phyloP scores from a whole-genome alignment of 2,329 filamentous ascomycete genomes.

The Aspergillus ibericus region DNA sequence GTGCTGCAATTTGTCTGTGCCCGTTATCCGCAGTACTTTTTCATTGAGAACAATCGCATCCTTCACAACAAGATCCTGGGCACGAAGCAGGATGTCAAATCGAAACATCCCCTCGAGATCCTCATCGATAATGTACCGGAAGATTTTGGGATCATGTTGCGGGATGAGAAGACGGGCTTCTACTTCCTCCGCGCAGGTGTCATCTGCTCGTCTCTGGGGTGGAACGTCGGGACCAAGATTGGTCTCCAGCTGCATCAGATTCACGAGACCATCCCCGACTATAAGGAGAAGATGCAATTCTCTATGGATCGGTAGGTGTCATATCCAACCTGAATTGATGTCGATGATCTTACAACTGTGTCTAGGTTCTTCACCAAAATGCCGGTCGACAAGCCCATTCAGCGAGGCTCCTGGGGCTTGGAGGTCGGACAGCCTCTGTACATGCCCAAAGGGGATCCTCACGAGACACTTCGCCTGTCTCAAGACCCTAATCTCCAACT shows the following conservation, averaged over 20 bases:
- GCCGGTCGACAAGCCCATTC: constrained; percentile 71
- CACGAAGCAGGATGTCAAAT: constrained; percentile 60
- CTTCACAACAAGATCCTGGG: constrained; percentile 70
- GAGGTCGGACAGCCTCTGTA: constrained; percentile 75
- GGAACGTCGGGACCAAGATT: constrained; percentile 74
- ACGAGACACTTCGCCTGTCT: constrained; percentile 58
- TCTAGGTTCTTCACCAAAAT: constrained; percentile 77
- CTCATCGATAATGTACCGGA: constrained; percentile 78
- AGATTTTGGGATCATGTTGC: constrained; percentile 75
- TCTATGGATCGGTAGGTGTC: constrained; percentile 73
- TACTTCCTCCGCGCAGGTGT: constrained; percentile 75
- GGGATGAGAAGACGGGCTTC: constrained; percentile 67
- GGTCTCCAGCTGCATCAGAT: constrained; percentile 69
- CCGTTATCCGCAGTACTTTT: constrained; percentile 75
- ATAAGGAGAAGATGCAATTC: constrained; percentile 82
- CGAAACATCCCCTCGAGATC: constrained; percentile 65
- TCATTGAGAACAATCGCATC: constrained; percentile 53
- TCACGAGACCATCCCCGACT: constrained; percentile 74
- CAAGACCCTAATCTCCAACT: constrained; percentile 60
- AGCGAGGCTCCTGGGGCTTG: constrained; percentile 80
- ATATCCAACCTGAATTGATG: neutral
- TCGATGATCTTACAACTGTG: neutral
- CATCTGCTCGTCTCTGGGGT: constrained; percentile 77
- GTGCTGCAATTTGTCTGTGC: constrained; percentile 73
- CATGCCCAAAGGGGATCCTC: constrained; percentile 67